Evolutionary conservation across 805 yeast species (phyloP), one percentile per base, ranked within the genome.

Genomic region (Myxozyma vanderwaltii): DNA sequence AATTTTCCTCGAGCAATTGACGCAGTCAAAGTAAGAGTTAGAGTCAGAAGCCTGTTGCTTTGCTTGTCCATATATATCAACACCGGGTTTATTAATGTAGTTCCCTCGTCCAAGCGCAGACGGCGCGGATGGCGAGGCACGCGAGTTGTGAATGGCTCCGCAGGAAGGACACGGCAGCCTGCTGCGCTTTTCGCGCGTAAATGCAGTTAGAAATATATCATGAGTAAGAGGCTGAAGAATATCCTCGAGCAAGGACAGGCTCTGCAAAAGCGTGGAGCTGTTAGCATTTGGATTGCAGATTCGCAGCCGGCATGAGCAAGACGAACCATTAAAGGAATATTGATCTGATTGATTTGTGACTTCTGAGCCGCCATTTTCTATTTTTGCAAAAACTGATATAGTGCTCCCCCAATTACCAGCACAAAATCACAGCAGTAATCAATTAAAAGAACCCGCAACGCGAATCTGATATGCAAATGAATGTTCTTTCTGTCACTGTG

Each of bases 1-100:
- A 6, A 92, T 86, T 68, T 86, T 89, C 57, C 99, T 78, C 19
- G 83, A 85, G 73, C 99, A 92, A 65, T 88, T 86, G 3, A 80
- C 79, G 74, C 99, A 92, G 56, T 77, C 81, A 67, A 90, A 89
- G 72, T 91, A 90, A 8, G 58, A 45, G 5, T 41, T 31, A 35
- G 63, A 46, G 54, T 80, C 72, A 17, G 80, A 70, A 46, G 84
- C 89, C 48, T 80, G 79, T 29, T 68, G 72, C 51, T 69, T 75
- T 17, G 75, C 76, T 59, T 75, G 67, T 38, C 80, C 72, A 56
- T 81, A 67, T 48, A 79, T 67, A 71, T 79, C 73, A 55, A 77
- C 54, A 36, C 83, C 71, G 66, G 72, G 69, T 27, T 46, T 51
- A 27, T 51, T 38, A 29, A 60, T 41, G 51, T 59, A 62, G 51